These are phyloP conservation scores for Udeniomyces megalosporus DNA, from an alignment of 768 basidiomycete genomes.

Conservation along the genomic window DNA sequence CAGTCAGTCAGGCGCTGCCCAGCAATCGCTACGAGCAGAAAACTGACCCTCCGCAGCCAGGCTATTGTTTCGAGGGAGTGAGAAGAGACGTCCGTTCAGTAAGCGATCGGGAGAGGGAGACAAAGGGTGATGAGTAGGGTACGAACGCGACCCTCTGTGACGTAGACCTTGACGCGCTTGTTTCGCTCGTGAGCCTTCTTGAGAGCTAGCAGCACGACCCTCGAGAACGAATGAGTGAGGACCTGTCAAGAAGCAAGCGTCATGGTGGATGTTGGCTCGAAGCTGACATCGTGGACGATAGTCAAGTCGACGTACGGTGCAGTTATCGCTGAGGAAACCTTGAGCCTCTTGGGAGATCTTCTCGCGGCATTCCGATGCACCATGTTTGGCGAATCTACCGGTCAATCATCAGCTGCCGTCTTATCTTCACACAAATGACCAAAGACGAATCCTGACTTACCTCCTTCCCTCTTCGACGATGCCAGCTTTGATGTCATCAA, in stretches of 20 bases:
- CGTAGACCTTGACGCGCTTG: constrained; percentile 92
- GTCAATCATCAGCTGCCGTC: constrained; percentile 1
- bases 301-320: constrained; percentile 36
- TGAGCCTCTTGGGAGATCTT: constrained; percentile 81
- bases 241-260: constrained; percentile 41
- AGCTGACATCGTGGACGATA: neutral
- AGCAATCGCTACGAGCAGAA: neutral
- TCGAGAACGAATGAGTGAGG: constrained; percentile 88
- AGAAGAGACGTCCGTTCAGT: constrained; percentile 45
- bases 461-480: constrained; percentile 35
- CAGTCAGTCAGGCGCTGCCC: too few species aligned
- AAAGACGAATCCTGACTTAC: constrained; percentile 24
- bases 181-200: constrained; percentile 65
- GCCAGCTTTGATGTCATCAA: constrained; percentile 21
- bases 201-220: constrained; percentile 86
- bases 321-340: constrained; percentile 82
- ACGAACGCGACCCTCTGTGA: constrained; percentile 38
- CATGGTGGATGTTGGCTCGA: neutral
- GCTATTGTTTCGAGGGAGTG: neutral
- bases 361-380: constrained; percentile 63
- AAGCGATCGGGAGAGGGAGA: neutral
- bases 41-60: constrained; percentile 42
- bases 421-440: constrained; percentile 8
- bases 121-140: neutral
- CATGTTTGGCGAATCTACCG: constrained; percentile 8